Conservation (phyloP, 306 rosid genomes). For the Luffa acutangula region DNA sequence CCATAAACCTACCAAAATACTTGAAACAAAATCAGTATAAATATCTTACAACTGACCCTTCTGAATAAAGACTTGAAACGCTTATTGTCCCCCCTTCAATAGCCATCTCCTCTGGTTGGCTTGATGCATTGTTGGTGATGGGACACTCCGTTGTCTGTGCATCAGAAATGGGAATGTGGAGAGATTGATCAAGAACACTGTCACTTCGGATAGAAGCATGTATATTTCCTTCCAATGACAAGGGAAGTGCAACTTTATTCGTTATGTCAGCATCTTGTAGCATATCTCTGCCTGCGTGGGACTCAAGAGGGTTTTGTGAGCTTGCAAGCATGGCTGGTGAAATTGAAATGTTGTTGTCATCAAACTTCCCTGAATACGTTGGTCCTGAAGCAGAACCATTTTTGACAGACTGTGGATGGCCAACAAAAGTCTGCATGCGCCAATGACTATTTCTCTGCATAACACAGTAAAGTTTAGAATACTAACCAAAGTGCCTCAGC, state of each 20-base stretch:
- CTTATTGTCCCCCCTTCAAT: slow-evolving; percentile 92
- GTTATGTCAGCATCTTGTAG: slow-evolving; percentile 50
- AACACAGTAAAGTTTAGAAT: slow-evolving; percentile 4
- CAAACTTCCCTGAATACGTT: slow-evolving; percentile 67
- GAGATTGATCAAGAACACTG: slow-evolving; percentile 56
- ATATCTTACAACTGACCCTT: slow-evolving; percentile 51
- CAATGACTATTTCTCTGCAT: slow-evolving; percentile 94
- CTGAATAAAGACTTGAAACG: slow-evolving; percentile 85
- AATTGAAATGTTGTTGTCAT: slow-evolving; percentile 53
- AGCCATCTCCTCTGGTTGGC: slow-evolving; percentile 51
- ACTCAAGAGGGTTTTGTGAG: slow-evolving; percentile 41
- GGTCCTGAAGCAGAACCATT: slow-evolving; percentile 53
- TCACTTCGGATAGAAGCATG: slow-evolving; percentile 53
- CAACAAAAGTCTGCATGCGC: slow-evolving; percentile 72
- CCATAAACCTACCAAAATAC: not conserved
- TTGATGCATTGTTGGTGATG: slow-evolving; percentile 31
- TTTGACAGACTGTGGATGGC: slow-evolving; percentile 54
- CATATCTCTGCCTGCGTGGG: slow-evolving; percentile 47
- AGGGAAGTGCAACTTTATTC: slow-evolving; percentile 40
- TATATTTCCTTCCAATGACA: slow-evolving; percentile 39
- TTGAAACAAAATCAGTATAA: not conserved
- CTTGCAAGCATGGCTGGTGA: slow-evolving; percentile 48
- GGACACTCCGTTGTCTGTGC: slow-evolving; percentile 57
- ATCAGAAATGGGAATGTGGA: slow-evolving; percentile 51
- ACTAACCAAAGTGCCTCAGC: slow-evolving; percentile 7